Evolutionary conservation across 2,329 filamentous ascomycete genomes (phyloP).

Genomic region (Phaeomoniella chlamydospora): DNA sequence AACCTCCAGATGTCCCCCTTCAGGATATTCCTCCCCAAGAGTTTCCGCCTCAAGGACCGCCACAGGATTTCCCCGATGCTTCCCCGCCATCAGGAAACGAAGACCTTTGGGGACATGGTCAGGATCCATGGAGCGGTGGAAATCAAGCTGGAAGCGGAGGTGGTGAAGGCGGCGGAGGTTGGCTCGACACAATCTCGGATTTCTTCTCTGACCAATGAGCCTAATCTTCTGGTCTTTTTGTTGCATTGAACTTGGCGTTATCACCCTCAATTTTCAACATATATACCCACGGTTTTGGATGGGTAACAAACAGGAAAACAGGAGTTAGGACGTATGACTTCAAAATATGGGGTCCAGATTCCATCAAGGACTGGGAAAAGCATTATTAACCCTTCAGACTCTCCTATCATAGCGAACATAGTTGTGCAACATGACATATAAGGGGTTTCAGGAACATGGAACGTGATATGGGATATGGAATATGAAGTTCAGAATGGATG

Average conservation of each 20-base stretch:
- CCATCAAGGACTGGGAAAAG: background rate
- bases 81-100: no score
- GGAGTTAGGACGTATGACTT: background rate
- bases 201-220: conserved; percentile 6
- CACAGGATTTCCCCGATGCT: no score
- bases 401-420: no score
- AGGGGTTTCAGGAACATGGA: background rate
- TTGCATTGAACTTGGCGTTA: background rate
- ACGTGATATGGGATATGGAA: background rate
- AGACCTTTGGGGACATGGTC: conserved; percentile 17
- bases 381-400: background rate
- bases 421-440: no score
- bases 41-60: conserved; percentile 5
- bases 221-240: conserved; percentile 1
- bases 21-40: conserved; percentile 12
- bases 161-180: conserved; percentile 14
- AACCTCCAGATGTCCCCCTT: conserved; percentile 2
- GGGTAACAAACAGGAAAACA: background rate
- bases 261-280: background rate
- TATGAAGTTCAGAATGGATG: background rate
- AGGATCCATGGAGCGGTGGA: conserved; percentile 13
- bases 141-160: conserved; percentile 11
- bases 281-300: background rate
- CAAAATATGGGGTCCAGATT: background rate
- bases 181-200: conserved; percentile 11